Base-by-base conservation (phyloP, 108 stramenopile genomes). In the Aurantiochytrium sp. region DNA sequence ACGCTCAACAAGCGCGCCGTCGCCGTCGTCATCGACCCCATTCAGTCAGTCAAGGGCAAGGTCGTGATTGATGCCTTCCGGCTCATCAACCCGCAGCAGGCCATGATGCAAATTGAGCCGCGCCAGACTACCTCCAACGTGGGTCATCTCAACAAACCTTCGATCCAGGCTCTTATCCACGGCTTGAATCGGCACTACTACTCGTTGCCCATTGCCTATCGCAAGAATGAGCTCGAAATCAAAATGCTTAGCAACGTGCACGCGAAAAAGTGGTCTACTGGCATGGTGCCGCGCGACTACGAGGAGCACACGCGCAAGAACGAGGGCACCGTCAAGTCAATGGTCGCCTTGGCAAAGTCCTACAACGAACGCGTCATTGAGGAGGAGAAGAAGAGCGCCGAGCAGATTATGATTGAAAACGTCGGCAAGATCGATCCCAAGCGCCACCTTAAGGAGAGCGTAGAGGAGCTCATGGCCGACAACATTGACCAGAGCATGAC, bases 61-160 rank as follows among this genome's bases (percentile, higher is more conserved):
- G 99, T 99, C 10, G 99, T 99, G 55, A 99, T 99, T 91, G 99
- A 99, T 90, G 98, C 98, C 88, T 99, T 99, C 91, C 97, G 99
- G 43, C 90, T 98, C 60, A 99, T 99, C 93, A 97, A 98, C 94
- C 97, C 97, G 0, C 98, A 99, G 91, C 93, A 97, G 60, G 97
- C 98, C 96, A 98, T 99, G 98, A 87, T 98, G 88, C 97, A 97
- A 69, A 96, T 97, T 60, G 98, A 98, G 92, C 98, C 98, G 1
- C 94, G 99, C 21, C 99, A 99, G 92, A 99, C 97, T 14, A 99
- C 99, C 4, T 96, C 96, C 60, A 98, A 98, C 91, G 94, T 99
- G 90, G 99, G 99, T 1, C 98, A 98, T 92, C 93, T 99, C 87
- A 98, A 99, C 90, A 99, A 99, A 89, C 99, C 99, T 2, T 96